Percentiles rank a stretch among this genome's conserved stretches.
Conservation (phyloP, 768 basidiomycete genomes). For the Boletus tomentosulus region DNA sequence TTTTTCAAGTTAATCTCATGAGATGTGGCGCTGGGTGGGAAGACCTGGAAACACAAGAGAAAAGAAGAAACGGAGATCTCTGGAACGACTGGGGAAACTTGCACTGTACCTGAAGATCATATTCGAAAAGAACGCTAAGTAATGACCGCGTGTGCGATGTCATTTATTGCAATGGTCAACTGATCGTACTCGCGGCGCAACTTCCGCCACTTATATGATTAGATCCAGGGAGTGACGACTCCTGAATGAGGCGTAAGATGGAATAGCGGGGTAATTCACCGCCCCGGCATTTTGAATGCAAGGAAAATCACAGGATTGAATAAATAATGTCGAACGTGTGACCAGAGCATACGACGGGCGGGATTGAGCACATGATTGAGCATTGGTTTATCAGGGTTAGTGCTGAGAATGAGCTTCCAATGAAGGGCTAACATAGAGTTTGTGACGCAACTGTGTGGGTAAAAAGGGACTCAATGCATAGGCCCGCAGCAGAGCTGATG, state of each 20-base stretch:
- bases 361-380: neutral
- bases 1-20: neutral
- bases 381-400: conserved; percentile 3
- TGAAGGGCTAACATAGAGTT: neutral
- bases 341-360: neutral
- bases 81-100: neutral
- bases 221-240: neutral
- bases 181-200: neutral
- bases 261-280: neutral
- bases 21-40: neutral
- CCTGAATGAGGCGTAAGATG: neutral
- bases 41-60: neutral
- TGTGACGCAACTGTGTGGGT: neutral
- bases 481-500: neutral
- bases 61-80: neutral
- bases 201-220: neutral
- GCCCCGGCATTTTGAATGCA: neutral
- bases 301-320: neutral
- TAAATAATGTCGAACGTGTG: neutral
- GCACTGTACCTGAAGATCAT: neutral
- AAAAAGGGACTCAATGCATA: neutral
- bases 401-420: neutral
- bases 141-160: neutral
- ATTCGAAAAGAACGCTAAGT: neutral
- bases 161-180: neutral